These are phyloP conservation scores for Astathelohania contejeani DNA, from an alignment of 371 early-diverging fungal genomes.

Conservation along the genomic window DNA sequence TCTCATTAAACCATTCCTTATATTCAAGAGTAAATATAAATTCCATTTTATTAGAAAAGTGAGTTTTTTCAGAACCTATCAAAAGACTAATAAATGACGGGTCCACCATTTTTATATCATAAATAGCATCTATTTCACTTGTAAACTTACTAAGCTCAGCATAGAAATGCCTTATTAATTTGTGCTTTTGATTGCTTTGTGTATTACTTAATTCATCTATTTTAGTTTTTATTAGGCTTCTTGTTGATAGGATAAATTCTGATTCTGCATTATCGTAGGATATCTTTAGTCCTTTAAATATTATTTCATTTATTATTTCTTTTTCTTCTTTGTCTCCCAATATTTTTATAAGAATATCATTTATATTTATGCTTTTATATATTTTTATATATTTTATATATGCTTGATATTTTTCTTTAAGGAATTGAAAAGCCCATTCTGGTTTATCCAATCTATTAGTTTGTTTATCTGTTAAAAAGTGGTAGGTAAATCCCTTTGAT, in stretches of 20 bases:
- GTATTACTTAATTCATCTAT: conserved; percentile 29
- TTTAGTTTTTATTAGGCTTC: conserved; percentile 32
- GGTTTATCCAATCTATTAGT: conserved; percentile 52
- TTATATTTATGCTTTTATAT: conserved; percentile 14
- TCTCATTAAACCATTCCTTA: conserved; percentile 33
- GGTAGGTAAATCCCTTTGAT: conserved; percentile 24
- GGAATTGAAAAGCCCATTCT: conserved; percentile 50
- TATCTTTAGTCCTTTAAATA: conserved; percentile 3
- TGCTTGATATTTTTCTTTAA: conserved; percentile 29
- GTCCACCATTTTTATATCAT: conserved; percentile 10
- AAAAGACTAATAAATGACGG: conserved; percentile 1
- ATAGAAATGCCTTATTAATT: conserved; percentile 41
- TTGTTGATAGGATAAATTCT: no score
- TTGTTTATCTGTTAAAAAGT: conserved; percentile 49
- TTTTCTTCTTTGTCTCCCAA: neutral
- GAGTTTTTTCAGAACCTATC: conserved; percentile 1
- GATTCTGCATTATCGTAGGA: no score
- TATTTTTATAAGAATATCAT: neutral
- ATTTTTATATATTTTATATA: conserved; percentile 18
- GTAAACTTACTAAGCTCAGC: conserved; percentile 22
- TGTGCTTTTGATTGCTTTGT: conserved; percentile 39
- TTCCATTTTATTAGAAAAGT: conserved; percentile 11
- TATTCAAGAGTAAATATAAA: conserved; percentile 17
- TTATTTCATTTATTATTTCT: conserved; percentile 4
- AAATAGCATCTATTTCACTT: conserved; percentile 14